Base-by-base conservation (phyloP, 2,329 filamentous ascomycete genomes). In the Fusarium sp. region DNA sequence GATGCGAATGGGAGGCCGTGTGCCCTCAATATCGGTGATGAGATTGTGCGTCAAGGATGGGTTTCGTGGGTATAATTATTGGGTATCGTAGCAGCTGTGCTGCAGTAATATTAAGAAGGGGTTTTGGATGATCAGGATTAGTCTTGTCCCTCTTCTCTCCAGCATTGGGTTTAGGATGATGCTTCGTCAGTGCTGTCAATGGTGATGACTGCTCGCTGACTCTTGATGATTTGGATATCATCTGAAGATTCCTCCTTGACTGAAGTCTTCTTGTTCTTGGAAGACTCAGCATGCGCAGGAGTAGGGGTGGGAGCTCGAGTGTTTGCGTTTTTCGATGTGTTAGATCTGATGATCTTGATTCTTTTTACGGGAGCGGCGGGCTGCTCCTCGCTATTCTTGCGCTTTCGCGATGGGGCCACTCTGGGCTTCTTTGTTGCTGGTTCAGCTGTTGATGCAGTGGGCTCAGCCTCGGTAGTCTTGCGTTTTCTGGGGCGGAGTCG, bases 21-120 rank as follows among this genome's bases (percentile, higher is more conserved):
- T 47, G 36, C 49, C 62, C 49, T 57, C 58, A 27, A 35, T 23
- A 17, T 45, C 29, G 27, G 33, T 49, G 37, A 29, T 44, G 50
- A 59, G 49, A 53, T 55, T 38, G 33, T 39, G 35, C 33, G 15
- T 23, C 49, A 39, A 31, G 52, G 17, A 36, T 32, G 37, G 46
- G 19, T 44, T 46, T 45, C 31, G 29, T 42, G 29, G 57, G 44
- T 49, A 61, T 62, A 56, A 17, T 44, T 36, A 33, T 61, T 60
- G 59, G 66, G 62, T 69, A 69, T 69, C 62, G 44, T 66, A 50
- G 54, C 59, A 68, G 63, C 48, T 47, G 44, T 55, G 57, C 55
- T 52, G 57, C 51, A 43, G 53, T 66, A 52, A 41, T 43, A 45
- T 43, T 55, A 42, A 50, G 32, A 38, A 47, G 36, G 49, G 36